phyloP scores from a whole-genome alignment of 345 rosid genomes.

The Eucalyptus caleyi region DNA sequence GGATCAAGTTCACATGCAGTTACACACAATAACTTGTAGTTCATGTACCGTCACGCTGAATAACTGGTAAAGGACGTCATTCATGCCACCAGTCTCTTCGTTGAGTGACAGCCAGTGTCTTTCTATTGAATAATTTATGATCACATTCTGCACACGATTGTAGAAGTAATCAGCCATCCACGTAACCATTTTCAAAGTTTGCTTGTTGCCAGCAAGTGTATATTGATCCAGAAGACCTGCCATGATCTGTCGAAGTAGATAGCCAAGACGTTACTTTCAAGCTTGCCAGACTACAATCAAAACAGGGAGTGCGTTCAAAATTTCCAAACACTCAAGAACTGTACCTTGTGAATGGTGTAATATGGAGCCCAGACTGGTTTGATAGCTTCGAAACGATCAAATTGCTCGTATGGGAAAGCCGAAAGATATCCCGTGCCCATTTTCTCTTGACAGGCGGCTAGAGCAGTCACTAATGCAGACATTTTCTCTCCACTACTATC shows the following conservation, averaged over 20 bases:
- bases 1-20: background rate
- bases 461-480: slow-evolving; percentile 56
- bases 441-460: slow-evolving; percentile 66
- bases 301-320: background rate
- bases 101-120: slow-evolving; percentile 74
- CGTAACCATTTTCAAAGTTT: slow-evolving; percentile 58
- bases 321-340: background rate
- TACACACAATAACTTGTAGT: background rate
- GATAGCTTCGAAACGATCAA: slow-evolving; percentile 79
- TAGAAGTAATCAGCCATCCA: slow-evolving; percentile 91
- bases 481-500: slow-evolving; percentile 55
- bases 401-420: slow-evolving; percentile 74
- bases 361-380: slow-evolving; percentile 95
- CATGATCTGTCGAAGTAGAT: slow-evolving; percentile 46
- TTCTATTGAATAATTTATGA: slow-evolving; percentile 37
- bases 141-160: slow-evolving; percentile 72
- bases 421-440: slow-evolving; percentile 79
- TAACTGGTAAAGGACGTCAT: slow-evolving; percentile 78
- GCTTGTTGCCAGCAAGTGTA: slow-evolving; percentile 43
- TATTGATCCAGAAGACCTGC: slow-evolving; percentile 89
- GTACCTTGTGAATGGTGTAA: slow-evolving; percentile 92
- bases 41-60: slow-evolving; percentile 47
- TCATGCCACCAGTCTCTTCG: slow-evolving; percentile 98
- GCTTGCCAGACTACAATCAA: background rate
- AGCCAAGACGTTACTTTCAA: background rate